phyloP scores from a whole-genome alignment of 306 rosid genomes.

The Vigna unguiculata region DNA sequence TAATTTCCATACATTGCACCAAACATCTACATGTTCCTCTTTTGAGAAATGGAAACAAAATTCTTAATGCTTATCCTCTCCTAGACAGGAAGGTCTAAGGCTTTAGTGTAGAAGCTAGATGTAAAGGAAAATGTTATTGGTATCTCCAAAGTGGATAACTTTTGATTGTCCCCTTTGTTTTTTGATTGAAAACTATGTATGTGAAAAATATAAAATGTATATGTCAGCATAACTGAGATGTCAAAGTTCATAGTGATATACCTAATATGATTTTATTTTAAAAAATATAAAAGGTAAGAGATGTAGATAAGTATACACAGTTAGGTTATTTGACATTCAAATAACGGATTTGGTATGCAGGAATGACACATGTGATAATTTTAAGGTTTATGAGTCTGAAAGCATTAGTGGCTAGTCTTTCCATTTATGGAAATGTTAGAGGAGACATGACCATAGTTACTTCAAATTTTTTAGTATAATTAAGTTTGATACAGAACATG shows the following conservation, averaged over 20 bases:
- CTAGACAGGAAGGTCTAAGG: background rate
- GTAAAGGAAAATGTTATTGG: constrained; percentile 1
- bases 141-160: background rate
- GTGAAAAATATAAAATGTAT: background rate
- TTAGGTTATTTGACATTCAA: background rate
- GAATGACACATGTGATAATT: background rate
- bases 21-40: constrained; percentile 6
- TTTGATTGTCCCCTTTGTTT: background rate
- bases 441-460: too few relatives aligned
- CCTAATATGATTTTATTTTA: too few relatives aligned
- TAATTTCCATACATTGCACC: background rate
- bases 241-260: too few relatives aligned
- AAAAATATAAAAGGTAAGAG: background rate
- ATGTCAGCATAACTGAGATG: too few relatives aligned
- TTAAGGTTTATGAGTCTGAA: background rate
- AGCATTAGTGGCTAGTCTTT: background rate
- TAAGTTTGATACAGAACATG: too few relatives aligned
- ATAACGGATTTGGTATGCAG: background rate
- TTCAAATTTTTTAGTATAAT: too few relatives aligned
- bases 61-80: background rate
- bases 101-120: background rate
- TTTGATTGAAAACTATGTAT: background rate
- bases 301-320: background rate
- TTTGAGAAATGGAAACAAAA: background rate
- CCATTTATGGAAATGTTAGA: background rate